Conservation (phyloP, 768 basidiomycete genomes). For the Goffeauzyma gilvescens region DNA sequence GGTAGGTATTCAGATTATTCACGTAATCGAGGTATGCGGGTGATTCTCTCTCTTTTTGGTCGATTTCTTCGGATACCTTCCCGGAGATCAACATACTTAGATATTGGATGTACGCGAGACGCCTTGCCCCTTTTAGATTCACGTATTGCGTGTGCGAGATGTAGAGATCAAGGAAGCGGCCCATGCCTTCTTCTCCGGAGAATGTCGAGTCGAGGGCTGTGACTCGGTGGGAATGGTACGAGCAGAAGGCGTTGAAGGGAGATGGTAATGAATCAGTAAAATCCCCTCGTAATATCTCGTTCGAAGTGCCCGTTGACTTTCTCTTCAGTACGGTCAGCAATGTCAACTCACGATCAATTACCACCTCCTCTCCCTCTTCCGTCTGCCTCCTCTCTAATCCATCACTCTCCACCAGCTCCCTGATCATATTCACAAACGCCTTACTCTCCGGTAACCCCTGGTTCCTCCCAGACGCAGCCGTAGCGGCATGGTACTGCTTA, state of each 20-base stretch:
- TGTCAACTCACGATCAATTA: conserved; percentile 49
- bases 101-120: conserved; percentile 80
- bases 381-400: conserved; percentile 49
- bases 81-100: conserved; percentile 63
- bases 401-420: conserved; percentile 38
- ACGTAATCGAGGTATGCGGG: conserved; percentile 42
- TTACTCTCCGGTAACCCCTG: conserved; percentile 3
- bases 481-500: conserved; percentile 67
- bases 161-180: conserved; percentile 86
- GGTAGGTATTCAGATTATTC: conserved; percentile 57
- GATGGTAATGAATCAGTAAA: too few species aligned
- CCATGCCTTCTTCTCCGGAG: conserved; percentile 88
- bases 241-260: too few species aligned
- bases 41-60: conserved; percentile 25
- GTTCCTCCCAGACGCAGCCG: background rate
- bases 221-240: too few species aligned
- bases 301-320: too few species aligned
- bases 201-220: conserved; percentile 43
- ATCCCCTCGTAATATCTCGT: too few species aligned
- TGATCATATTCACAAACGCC: conserved; percentile 61
- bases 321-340: background rate
- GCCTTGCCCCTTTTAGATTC: conserved; percentile 59
- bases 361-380: conserved; percentile 46
- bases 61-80: conserved; percentile 35
- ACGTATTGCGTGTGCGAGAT: conserved; percentile 68